phyloP scores from a whole-genome alignment of 345 rosid species.

The Sonneratia alba region DNA sequence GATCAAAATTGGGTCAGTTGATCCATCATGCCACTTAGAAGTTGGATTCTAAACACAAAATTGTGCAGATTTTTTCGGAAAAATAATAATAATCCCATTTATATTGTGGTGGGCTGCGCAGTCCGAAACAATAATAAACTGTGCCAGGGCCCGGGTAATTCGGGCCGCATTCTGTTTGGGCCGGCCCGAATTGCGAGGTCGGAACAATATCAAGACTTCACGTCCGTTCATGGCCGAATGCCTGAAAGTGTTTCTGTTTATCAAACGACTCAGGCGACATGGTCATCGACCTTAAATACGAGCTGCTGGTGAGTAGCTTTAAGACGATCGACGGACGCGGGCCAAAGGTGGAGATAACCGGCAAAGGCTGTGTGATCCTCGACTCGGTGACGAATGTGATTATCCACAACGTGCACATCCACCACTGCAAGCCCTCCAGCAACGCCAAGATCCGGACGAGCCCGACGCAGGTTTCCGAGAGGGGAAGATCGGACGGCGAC shows the following conservation, averaged over 20 bases:
- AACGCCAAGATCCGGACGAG: conserved; percentile 14
- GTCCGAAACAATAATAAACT: too few species aligned
- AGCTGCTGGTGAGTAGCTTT: conserved; percentile 15
- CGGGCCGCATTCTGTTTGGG: too few species aligned
- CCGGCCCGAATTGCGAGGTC: too few species aligned
- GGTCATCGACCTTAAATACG: conserved; percentile 16
- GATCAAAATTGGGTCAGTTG: too few species aligned
- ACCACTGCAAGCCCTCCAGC: conserved; percentile 19
- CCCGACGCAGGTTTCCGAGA: conserved; percentile 5
- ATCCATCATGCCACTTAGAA: too few species aligned
- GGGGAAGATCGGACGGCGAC: conserved; percentile 13
- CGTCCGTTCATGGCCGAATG: too few species aligned
- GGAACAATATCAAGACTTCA: too few species aligned
- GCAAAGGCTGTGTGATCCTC: conserved; percentile 13
- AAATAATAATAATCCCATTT: too few species aligned
- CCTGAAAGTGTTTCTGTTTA: neutral
- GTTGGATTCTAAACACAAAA: too few species aligned
- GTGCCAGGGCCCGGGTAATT: too few species aligned
- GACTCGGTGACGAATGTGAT: conserved; percentile 13
- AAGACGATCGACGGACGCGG: conserved; percentile 23
- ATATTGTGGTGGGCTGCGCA: too few species aligned
- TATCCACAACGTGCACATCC: conserved; percentile 16
- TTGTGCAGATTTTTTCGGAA: too few species aligned
- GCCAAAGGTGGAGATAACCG: conserved; percentile 11
- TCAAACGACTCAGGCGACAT: conserved; percentile 7